A percentile compares a stretch with the other conserved stretches of the same genome.
Evolutionary conservation across 108 stramenopile species (phyloP).

Genomic region (Skeletonema marinoi): DNA sequence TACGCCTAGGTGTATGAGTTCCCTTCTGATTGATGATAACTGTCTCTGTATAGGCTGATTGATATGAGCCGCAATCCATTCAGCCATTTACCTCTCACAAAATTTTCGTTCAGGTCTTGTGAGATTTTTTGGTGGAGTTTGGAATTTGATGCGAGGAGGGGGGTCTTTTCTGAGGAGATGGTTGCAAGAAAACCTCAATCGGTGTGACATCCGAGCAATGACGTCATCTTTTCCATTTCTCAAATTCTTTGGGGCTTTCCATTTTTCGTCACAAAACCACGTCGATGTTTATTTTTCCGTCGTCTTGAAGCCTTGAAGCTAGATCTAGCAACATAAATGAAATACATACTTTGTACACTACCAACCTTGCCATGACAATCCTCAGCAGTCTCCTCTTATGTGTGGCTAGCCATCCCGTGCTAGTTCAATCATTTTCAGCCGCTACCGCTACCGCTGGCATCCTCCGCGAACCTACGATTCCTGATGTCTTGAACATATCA

Average conservation of each 20-base stretch:
- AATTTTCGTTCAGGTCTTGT: too few relatives aligned
- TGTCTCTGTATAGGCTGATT: too few relatives aligned
- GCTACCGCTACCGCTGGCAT: not conserved
- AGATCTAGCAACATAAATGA: not conserved
- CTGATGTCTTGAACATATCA: not conserved
- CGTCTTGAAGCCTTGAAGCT: too few relatives aligned
- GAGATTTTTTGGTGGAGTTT: too few relatives aligned
- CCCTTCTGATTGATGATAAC: too few relatives aligned
- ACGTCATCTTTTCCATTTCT: not conserved
- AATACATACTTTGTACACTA: not conserved
- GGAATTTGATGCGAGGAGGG: too few relatives aligned
- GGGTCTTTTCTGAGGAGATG: too few relatives aligned
- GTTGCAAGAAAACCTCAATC: too few relatives aligned
- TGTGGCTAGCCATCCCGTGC: not conserved
- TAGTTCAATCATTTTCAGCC: not conserved
- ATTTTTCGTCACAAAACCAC: not conserved
- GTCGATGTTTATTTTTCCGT: not conserved
- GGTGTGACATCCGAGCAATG: not conserved
- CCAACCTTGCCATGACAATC: not conserved
- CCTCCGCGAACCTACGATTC: not conserved
- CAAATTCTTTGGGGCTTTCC: too few relatives aligned
- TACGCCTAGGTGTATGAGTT: too few relatives aligned
- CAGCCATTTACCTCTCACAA: too few relatives aligned
- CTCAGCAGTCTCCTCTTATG: not conserved
- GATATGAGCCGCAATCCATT: too few relatives aligned